Base-by-base conservation (phyloP, 2,329 filamentous ascomycete genomes). In the Cryoendolithus antarcticus region DNA sequence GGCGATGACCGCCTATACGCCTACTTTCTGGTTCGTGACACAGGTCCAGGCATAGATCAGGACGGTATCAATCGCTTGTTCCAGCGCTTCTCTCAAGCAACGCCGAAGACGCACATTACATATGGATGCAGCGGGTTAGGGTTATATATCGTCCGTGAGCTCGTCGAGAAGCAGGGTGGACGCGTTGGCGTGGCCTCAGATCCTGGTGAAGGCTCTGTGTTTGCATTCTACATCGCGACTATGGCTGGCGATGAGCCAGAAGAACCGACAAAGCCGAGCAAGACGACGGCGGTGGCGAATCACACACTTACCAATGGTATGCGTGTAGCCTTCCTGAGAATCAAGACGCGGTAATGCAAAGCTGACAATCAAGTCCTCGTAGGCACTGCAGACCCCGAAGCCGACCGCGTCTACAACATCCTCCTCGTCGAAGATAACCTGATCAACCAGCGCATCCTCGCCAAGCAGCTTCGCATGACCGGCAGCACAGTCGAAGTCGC, bases 41-140 rank as follows among this genome's bases (percentile, higher is more conserved):
- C 60, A 1, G 63, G 64, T 4, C 54, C 60, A 9, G 63, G 64
- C 0, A 50, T 67, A n/a, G 55, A 53, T 1, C 45, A 56, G 2
- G 54, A 60, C 3, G 61, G 65, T 32, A 59, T 56, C 9, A 43
- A 52, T 1, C 48, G 70, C 27, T 65, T 85, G 0, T 85, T 85
- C 54, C 70, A 80, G 44, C 70, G 77, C 15, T 85, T 85, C 53
- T 72, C 75, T 6, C 80, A 85, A 57, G 77, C 77, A 0, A 78
- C 70, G 8, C 72, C 77, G 3, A 72, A 71, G 41, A 82, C 78
- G 0, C 77, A 82, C 44, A 71, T 79, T 15, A 71, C 79, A 42
- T 82, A 84, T 47, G 80, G 80, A n/a, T 80, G 80, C 0, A 79
- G 74, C 0, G 80, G 80, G 0, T 65, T 85, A 1, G 80, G 80